phyloP scores from a whole-genome alignment of 805 yeast species.

The Candida krabiensis region DNA sequence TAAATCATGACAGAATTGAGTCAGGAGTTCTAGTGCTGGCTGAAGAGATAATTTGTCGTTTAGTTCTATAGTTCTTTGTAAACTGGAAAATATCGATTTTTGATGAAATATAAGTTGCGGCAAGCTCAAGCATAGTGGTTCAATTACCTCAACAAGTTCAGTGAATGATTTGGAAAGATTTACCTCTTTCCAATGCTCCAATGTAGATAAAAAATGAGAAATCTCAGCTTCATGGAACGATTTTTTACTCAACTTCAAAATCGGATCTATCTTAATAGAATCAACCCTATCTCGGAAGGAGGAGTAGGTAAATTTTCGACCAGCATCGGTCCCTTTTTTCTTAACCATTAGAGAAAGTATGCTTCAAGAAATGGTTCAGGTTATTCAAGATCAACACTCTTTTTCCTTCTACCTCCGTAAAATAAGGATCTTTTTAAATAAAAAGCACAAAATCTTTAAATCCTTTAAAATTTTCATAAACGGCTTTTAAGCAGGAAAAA shows the following conservation, averaged over 20 bases:
- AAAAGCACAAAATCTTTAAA: no score
- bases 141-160: constrained; percentile 57
- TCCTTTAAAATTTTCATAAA: constrained; percentile 3
- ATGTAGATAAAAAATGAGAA: constrained; percentile 76
- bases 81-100: constrained; percentile 46
- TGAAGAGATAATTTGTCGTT: constrained; percentile 74
- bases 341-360: constrained; percentile 29
- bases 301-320: constrained; percentile 61
- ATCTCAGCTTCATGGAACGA: constrained; percentile 70
- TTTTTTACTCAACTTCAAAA: constrained; percentile 52
- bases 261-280: constrained; percentile 74
- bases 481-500: neutral
- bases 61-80: constrained; percentile 42
- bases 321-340: constrained; percentile 48
- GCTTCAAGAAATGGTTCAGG: no score
- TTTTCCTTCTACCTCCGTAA: constrained; percentile 1
- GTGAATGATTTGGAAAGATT: constrained; percentile 74
- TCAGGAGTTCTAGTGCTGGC: constrained; percentile 74
- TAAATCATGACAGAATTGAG: constrained; percentile 88
- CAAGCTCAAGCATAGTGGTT: constrained; percentile 59
- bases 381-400: no score
- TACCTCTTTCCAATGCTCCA: constrained; percentile 85
- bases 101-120: constrained; percentile 82
- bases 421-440: no score
- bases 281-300: constrained; percentile 88